Evolutionary conservation across 257 asterid species (phyloP), one percentile per base, ranked within the genome.

Genomic region (Nicotiana sylvestris): DNA sequence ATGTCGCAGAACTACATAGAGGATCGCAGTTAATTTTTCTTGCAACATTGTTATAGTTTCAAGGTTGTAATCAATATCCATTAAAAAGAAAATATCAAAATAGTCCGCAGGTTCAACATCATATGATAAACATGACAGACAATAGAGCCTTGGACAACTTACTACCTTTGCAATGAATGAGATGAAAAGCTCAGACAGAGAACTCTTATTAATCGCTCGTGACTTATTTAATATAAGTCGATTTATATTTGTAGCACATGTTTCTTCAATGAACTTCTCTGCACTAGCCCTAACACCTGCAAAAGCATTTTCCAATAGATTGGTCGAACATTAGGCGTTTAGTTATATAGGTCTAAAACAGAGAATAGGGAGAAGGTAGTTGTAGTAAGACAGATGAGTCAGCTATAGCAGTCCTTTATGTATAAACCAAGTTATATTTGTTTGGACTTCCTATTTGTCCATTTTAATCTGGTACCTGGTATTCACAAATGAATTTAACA

Each of bases 251-350:
- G 21, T 89, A 21, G 85, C 92, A 87, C 97, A 96, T 17, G 64
- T 85, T 72, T 91, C 95, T 85, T 96, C 93, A 66, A 96, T 87
- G 39, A 77, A 86, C 84, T 91, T 93, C 84, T 94, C 98, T 13
- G 95, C 99, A 80, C 15, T 85, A 91, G 90, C 85, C 90, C 98
- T 90, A 86, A 89, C 95, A 83, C 98, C 98, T 96, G 85, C 86
- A 85, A 80, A 85, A 81, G 84, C 83, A 88, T 80, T 76, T 77
- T 82, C 39, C 8, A 74, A 66, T 68, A 80, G 81, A 87, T 7
- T 17, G 4, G 21, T 74, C 27, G 33, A 27, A 51, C 16, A 51
- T 76, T 49, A 76, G 46, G 61, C 64, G 4, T 58, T 58, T 8
- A 9, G 58, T 60, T 61, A 61, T 18, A 39, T 13, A 32, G 67